Evolutionary conservation across 2,329 filamentous ascomycete genomes (phyloP), one percentile per base, ranked within the genome.

Genomic region (Dactylonectria estremocensis): DNA sequence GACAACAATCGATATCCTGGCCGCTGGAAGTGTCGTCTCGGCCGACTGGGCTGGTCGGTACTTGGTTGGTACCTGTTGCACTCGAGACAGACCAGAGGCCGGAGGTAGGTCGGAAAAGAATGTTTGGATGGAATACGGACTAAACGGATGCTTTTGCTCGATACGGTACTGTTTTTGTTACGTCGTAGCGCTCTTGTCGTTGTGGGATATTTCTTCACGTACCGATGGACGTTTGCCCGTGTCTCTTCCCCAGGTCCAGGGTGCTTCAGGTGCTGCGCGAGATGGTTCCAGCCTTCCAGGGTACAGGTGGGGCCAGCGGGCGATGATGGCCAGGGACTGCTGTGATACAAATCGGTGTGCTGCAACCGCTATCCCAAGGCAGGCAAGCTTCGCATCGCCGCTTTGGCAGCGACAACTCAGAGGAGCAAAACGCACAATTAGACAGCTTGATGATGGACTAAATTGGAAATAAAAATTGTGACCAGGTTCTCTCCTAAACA

Each of bases 261-360:
- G 55, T 64, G 67, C 49, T 57, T 66, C 52, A 64, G 48, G 28
- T 40, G 57, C 48, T 64, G 65, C 64, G 59, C 22, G 50, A 54
- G 50, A 55, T 40, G 56, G 20, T 60, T 69, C 55, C 65, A 73
- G 72, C 72, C 63, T 70, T 69, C 55, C 65, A 73, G 71, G 72
- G 65, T 70, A 63, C 69, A 65, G 65, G 59, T 53, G 40, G 62
- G 49, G 24, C 59, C 43, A 63, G 58, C 68, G 59, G 59, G 66
- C 62, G 61, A 73, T 66, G 64, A 64, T 62, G 67, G 70, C 69
- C 67, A 68, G 70, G 43, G 43, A 43, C 60, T 11, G 24, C 46
- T 61, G 59, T 43, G 40, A n/a, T 18, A 43, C 40, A 43, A 43
- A 43, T 8, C 40, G 16, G 8, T n/a, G 40, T n/a, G 5, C 40